Conservation (phyloP, 108 stramenopile genomes). For the Fragilariopsis cylindrus region DNA sequence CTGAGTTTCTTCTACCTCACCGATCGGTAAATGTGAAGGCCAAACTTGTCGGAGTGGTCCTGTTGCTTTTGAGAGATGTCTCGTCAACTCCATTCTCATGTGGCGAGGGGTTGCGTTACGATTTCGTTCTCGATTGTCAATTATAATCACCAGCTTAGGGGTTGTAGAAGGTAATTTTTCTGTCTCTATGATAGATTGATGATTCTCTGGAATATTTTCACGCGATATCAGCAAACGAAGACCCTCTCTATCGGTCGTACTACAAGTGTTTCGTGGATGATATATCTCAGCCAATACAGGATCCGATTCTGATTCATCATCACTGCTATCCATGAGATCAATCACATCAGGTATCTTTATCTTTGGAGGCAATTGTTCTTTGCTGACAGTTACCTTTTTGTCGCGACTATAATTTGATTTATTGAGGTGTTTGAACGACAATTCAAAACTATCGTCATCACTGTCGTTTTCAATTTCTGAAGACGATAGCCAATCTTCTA, state of each 20-base stretch:
- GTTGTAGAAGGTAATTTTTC: not conserved
- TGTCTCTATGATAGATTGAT: not conserved
- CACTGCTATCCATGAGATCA: conserved; percentile 6
- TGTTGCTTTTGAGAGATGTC: conserved; percentile 8
- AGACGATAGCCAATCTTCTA: not conserved
- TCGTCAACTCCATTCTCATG: conserved; percentile 29
- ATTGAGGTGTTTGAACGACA: not conserved
- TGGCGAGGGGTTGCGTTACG: conserved; percentile 30
- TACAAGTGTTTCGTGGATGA: not conserved
- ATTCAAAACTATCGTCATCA: conserved; percentile 1
- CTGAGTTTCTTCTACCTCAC: conserved; percentile 24
- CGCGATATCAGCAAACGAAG: not conserved
- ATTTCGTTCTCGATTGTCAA: conserved; percentile 39
- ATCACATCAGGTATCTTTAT: not conserved
- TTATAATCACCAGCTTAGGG: conserved; percentile 22
- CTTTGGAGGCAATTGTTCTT: not conserved
- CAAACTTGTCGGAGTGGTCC: conserved; percentile 22
- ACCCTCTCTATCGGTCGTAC: not conserved
- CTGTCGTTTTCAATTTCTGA: conserved; percentile 5
- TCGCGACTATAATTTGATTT: not conserved
- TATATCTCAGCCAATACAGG: not conserved
- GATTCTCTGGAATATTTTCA: not conserved
- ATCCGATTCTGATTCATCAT: conserved; percentile 9
- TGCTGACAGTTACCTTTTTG: not conserved
- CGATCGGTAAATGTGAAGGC: conserved; percentile 15